Percentiles rank a stretch among this genome's conserved stretches.
Conservation (phyloP, 768 basidiomycete species). For the Hortiboletus campestris region DNA sequence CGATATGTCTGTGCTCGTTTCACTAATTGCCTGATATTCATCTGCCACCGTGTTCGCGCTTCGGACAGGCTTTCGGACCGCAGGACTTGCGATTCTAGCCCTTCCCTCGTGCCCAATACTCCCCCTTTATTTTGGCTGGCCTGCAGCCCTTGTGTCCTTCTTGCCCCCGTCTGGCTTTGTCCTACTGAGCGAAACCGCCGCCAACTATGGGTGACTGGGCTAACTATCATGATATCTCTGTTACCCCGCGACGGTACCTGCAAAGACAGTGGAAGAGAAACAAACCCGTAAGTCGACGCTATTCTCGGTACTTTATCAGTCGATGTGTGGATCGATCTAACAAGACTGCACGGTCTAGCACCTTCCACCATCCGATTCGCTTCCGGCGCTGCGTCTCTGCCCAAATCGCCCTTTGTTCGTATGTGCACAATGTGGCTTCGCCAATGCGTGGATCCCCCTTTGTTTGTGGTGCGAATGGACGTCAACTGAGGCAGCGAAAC, state of each 20-base stretch:
- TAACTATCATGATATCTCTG: slow-evolving; percentile 19
- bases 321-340: slow-evolving; percentile 14
- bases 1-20: slow-evolving; percentile 19
- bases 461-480: slow-evolving; percentile 54
- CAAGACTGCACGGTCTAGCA: slow-evolving; percentile 31
- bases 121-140: slow-evolving; percentile 23
- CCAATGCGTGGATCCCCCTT: slow-evolving; percentile 47
- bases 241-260: slow-evolving; percentile 34
- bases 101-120: slow-evolving; percentile 30
- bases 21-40: slow-evolving; percentile 9
- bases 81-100: slow-evolving; percentile 23
- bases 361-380: slow-evolving; percentile 44
- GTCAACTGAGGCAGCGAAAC: slow-evolving; percentile 38
- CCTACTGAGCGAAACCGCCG: neutral
- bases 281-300: slow-evolving; percentile 34
- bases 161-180: slow-evolving; percentile 6
- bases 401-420: slow-evolving; percentile 43
- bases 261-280: slow-evolving; percentile 43
- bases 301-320: slow-evolving; percentile 8
- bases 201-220: slow-evolving; percentile 15
- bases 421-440: slow-evolving; percentile 47
- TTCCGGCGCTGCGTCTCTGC: slow-evolving; percentile 44
- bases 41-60: slow-evolving; percentile 24
- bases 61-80: slow-evolving; percentile 23
- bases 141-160: neutral